A percentile compares a stretch with the other conserved stretches of the same genome.
Conservation (phyloP, 495 filamentous ascomycete genomes). For the Lineolata rhizophorae region DNA sequence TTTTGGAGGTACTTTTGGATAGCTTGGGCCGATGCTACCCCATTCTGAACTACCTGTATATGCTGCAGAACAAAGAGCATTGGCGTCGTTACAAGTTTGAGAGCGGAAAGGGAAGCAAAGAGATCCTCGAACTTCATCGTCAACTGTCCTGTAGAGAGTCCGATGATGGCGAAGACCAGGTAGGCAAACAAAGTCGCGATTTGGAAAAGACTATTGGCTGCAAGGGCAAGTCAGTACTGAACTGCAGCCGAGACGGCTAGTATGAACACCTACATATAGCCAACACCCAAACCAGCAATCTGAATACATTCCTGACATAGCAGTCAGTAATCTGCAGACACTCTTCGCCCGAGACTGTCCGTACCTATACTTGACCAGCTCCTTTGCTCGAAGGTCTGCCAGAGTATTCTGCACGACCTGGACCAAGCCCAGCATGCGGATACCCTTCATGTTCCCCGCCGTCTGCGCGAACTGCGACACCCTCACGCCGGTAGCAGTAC, state of each 20-base stretch:
- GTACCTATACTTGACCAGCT: too few species aligned
- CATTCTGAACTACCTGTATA: constrained; percentile 1
- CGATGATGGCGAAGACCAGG: constrained; percentile 3
- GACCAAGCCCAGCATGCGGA: constrained; percentile 8
- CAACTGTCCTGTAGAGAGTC: neutral
- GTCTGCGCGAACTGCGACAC: constrained; percentile 3
- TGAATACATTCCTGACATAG: too few species aligned
- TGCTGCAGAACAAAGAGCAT: constrained; percentile 2
- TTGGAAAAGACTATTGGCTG: constrained; percentile 6
- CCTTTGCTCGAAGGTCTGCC: too few species aligned
- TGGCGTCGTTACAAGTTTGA: constrained; percentile 5
- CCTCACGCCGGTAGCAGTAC: constrained; percentile 2
- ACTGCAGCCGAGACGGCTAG: too few species aligned
- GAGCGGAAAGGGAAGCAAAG: constrained; percentile 5
- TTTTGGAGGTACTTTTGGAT: constrained; percentile 3
- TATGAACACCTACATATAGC: too few species aligned
- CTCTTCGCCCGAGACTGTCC: too few species aligned
- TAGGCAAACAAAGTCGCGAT: constrained; percentile 5
- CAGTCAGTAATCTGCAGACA: too few species aligned
- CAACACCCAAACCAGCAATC: too few species aligned
- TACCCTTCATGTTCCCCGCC: constrained; percentile 4
- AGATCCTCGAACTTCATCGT: constrained; percentile 2
- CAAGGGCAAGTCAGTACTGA: too few species aligned
- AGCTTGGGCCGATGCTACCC: constrained; percentile 3
- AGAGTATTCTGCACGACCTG: too few species aligned